Percentiles rank a stretch among this genome's conserved stretches.
Conservation (phyloP, 108 stramenopile species). For the Pseudonitzschia delicatissima region DNA sequence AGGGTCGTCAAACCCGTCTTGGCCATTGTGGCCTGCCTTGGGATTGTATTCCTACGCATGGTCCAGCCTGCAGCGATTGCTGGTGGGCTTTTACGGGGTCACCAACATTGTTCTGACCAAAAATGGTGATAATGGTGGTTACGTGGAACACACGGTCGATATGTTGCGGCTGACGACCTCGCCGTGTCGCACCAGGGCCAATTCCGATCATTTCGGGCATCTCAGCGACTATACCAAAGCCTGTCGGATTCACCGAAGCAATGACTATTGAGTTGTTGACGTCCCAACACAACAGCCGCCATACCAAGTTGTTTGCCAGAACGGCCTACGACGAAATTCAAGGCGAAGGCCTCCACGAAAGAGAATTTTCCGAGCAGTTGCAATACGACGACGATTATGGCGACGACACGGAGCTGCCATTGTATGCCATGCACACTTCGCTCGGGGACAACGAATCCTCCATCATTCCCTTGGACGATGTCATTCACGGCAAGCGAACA, state of each 20-base stretch:
- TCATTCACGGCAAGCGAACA: not conserved
- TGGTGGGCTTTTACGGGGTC: not conserved
- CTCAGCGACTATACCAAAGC: not conserved
- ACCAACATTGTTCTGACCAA: not conserved
- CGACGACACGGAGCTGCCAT: conserved; percentile 3
- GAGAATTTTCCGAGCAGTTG: not conserved
- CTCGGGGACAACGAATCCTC: not conserved
- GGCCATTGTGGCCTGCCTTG: conserved; percentile 10
- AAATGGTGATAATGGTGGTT: not conserved
- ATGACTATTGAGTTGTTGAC: not conserved
- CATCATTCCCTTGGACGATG: conserved; percentile 1
- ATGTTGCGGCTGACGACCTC: not conserved
- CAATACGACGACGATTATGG: conserved; percentile 2
- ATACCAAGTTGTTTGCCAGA: not conserved
- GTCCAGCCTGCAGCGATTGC: not conserved
- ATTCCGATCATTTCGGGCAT: not conserved
- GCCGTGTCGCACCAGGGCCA: not conserved
- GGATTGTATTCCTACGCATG: conserved; percentile 9
- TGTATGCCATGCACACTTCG: conserved; percentile 6
- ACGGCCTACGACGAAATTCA: not conserved
- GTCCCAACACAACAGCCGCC: not conserved
- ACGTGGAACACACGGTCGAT: too few relatives aligned
- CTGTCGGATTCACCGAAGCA: conserved; percentile 4
- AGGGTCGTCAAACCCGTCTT: conserved; percentile 17
- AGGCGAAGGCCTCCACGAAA: not conserved